Base-by-base conservation (phyloP, 495 filamentous ascomycete species). In the Penicillium desertorum region DNA sequence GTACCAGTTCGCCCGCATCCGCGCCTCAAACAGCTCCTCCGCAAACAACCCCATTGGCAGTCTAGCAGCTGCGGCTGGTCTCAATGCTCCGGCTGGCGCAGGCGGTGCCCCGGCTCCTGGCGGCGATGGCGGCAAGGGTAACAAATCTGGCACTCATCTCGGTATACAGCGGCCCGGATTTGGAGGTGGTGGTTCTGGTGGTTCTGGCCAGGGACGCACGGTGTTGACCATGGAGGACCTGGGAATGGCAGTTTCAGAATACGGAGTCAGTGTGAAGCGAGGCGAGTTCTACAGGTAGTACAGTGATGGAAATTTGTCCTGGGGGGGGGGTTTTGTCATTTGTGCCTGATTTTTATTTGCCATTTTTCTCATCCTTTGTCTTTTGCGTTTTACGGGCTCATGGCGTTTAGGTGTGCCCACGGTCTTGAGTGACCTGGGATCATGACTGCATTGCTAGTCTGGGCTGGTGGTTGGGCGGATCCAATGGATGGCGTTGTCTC, bases 221-320 rank as follows among this genome's bases (percentile, higher is more conserved):
- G 94, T 98, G 60, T 75, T 98, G 56, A 98, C 95, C 6, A 98
- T 98, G 94, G 94, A 98, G 76, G 94, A 98, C 80, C 70, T 98
- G 65, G 94, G 94, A 3, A 96, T 96, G 88, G 94, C 94, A 6
- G 94, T 97, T 19, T 88, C 89, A 0, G 94, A 98, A 76, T 98
- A 96, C 76, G 94, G 95, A 0, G 92, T 98, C 49, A 98, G 95
- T 72, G 88, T 97, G 12, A 96, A 92, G 84, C 79, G 94, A 56
- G 93, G 92, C 58, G 94, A 99, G 75, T 99, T 97, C 68, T 99
- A 99, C 75, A 85, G 93, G 64, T 97, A 76, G 84, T 14, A 23
- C 10, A 22, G 2, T 32, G 19, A 34, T 34, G 20, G 32, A 12
- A 6, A 44, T 1, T n/a, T 5, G 2, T 3, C 6, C 19, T 27